phyloP scores from a whole-genome alignment of 176 grass and related monocot species.

The Coix lacrymajobi region DNA sequence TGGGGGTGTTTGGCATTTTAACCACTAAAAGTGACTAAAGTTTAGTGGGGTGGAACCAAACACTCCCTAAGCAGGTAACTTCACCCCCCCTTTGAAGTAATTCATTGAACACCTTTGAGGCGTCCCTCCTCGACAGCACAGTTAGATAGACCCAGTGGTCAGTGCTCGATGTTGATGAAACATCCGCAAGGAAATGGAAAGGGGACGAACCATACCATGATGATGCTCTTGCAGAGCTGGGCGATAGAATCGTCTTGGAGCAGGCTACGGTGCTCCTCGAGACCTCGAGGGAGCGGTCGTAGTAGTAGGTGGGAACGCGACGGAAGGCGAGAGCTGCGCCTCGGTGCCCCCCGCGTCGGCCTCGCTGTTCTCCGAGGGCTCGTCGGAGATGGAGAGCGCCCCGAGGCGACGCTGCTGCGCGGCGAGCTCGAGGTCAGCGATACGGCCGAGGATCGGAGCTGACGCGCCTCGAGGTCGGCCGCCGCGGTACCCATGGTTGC shows the following conservation, averaged over 20 bases:
- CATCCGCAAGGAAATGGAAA: neutral
- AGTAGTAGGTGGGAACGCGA: conserved; percentile 72
- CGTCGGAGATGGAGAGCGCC: conserved; percentile 16
- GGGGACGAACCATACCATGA: conserved; percentile 47
- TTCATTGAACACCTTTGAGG: no score
- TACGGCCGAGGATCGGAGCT: conserved; percentile 58
- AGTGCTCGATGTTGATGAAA: conserved; percentile 54
- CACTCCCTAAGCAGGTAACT: no score
- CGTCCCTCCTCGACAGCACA: no score
- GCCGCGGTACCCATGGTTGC: conserved; percentile 51
- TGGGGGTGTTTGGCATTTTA: no score
- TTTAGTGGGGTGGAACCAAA: no score
- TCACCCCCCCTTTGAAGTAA: no score
- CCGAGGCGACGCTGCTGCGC: conserved; percentile 28
- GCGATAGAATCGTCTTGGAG: conserved; percentile 53
- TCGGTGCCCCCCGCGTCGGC: conserved; percentile 16
- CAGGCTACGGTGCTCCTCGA: conserved; percentile 55
- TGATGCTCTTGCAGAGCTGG: conserved; percentile 95
- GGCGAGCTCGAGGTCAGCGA: conserved; percentile 54
- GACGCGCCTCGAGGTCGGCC: conserved; percentile 49
- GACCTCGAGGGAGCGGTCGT: conserved; percentile 58
- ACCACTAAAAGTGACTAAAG: no score
- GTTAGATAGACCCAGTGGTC: neutral
- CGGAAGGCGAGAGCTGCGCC: conserved; percentile 60
- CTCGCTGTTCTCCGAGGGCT: neutral